Evolutionary conservation across 345 rosid genomes (phyloP).

Genomic region (Ceriops decandra): DNA sequence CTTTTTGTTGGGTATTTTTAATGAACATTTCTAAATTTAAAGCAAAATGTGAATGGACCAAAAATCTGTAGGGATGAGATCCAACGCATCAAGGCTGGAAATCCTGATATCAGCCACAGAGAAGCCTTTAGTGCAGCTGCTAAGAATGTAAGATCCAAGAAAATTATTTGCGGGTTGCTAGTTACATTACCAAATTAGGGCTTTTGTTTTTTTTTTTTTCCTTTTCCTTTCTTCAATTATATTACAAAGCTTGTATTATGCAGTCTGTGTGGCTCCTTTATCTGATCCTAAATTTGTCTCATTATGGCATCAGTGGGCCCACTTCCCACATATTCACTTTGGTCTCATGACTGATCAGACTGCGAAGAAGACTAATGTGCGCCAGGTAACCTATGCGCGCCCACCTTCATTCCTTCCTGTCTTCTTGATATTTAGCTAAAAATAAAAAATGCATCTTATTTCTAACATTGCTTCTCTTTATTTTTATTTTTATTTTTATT

Average conservation of each 20-base stretch:
- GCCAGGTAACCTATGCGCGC: conserved; percentile 17
- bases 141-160: conserved; percentile 72
- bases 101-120: conserved; percentile 99
- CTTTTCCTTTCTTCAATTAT: conserved; percentile 5
- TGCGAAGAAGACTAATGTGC: conserved; percentile 20
- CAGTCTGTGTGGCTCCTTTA: neutral
- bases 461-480: neutral
- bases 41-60: neutral
- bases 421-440: neutral
- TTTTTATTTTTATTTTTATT: neutral
- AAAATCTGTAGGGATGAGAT: conserved; percentile 77
- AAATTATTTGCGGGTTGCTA: conserved; percentile 11
- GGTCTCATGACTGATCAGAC: conserved; percentile 32
- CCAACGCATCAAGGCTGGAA: conserved; percentile 98
- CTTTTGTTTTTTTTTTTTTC: conserved; percentile 3
- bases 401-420: neutral
- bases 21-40: conserved; percentile 13
- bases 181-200: conserved; percentile 30
- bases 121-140: conserved; percentile 99
- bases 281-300: conserved; percentile 7
- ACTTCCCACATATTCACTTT: conserved; percentile 29
- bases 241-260: neutral
- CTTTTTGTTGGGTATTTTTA: neutral
- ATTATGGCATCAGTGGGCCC: conserved; percentile 32
- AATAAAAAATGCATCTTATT: too few species aligned